Base-by-base conservation (phyloP, 2,329 filamentous ascomycete species). In the Aspergillus proliferans region DNA sequence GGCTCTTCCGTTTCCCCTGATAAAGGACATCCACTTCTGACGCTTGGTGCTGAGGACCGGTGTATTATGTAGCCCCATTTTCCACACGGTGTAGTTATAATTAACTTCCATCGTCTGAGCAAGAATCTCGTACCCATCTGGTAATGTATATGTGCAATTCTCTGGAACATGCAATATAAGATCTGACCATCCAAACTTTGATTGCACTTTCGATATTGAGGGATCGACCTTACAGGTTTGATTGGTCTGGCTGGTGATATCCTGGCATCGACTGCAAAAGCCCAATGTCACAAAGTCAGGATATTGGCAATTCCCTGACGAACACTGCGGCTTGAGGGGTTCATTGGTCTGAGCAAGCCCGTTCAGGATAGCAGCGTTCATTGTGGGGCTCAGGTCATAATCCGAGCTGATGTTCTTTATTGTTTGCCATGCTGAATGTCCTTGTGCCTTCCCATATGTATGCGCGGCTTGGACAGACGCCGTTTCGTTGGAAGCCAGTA, bases 181-280 rank as follows among this genome's bases (percentile, higher is more conserved):
- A 30, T 30, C 26, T 12, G 26, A 30, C 26, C 26, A 30, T 12
- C 26, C 26, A 30, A 30, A 4, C 26, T 38, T 7, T 38, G 14
- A 12, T 3, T 26, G 14, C 18, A 33, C 4, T 12, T 22, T 19
- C 14, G 9, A 8, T 6, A 15, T 7, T 22, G 2, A 3, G 40
- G 21, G 4, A n/a, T 18, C 18, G 19, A 34, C 33, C 2, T 40
- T 4, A 38, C 55, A 57, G 7, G 12, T 47, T 38, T 56, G 54
- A 21, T 26, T 15, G 6, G 47, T 15, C 8, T 43, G 26, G 10
- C 10, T 9, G 9, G 54, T 57, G 46, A 55, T 24, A 43, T 59
- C 53, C 26, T 53, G 41, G 39, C 57, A 59, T 18, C 38, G 19
- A 39, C 50, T 52, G 24, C 57, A 59, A 4, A 57, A 43, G 4